Evolutionary conservation across 139 green algal species (phyloP).

Genomic region (Choricystis sp.): DNA sequence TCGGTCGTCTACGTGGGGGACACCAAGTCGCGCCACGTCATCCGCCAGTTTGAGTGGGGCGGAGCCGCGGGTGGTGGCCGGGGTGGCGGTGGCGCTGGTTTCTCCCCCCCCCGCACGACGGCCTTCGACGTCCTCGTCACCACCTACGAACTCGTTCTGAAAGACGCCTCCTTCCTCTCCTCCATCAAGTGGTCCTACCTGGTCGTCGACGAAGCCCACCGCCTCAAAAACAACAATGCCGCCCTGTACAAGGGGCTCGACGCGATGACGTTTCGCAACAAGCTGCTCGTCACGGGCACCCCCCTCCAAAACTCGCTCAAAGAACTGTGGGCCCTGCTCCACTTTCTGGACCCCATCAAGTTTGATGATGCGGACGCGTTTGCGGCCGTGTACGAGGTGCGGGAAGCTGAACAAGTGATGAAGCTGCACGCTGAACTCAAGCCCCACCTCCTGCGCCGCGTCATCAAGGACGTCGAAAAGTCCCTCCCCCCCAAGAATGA

Average conservation of each 20-base stretch:
- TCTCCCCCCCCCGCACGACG: slow-evolving; percentile 4
- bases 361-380: slow-evolving; percentile 59
- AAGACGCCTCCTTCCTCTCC: slow-evolving; percentile 49
- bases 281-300: slow-evolving; percentile 81
- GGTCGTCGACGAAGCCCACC: slow-evolving; percentile 71
- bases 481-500: slow-evolving; percentile 80
- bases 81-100: not conserved
- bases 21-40: slow-evolving; percentile 32
- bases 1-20: slow-evolving; percentile 81
- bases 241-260: slow-evolving; percentile 66
- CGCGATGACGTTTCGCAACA: slow-evolving; percentile 54
- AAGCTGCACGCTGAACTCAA: slow-evolving; percentile 62
- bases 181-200: slow-evolving; percentile 58
- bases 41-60: slow-evolving; percentile 45
- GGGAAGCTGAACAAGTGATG: slow-evolving; percentile 20
- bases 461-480: slow-evolving; percentile 88
- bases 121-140: slow-evolving; percentile 69
- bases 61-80: not conserved
- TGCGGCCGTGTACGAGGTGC: slow-evolving; percentile 11
- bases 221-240: slow-evolving; percentile 79
- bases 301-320: slow-evolving; percentile 53
- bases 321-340: slow-evolving; percentile 79
- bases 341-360: slow-evolving; percentile 70
- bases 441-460: slow-evolving; percentile 73
- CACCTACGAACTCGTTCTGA: slow-evolving; percentile 83